phyloP scores from a whole-genome alignment of 257 asterid genomes.

The Hygrophila difformis region DNA sequence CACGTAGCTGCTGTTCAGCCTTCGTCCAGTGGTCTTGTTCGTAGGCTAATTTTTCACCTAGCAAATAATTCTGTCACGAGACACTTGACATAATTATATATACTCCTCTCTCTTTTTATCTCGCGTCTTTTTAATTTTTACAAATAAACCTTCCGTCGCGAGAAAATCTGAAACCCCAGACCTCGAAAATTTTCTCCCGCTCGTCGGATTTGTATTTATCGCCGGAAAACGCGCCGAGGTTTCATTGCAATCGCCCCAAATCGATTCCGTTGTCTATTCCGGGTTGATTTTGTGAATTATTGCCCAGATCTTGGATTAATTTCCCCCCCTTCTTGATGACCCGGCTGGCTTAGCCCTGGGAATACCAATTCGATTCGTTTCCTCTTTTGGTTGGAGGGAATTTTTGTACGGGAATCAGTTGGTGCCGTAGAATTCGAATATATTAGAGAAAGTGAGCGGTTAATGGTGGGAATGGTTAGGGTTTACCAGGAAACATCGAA shows the following conservation, averaged over 20 bases:
- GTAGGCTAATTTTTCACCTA: too few species aligned
- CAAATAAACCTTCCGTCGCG: constrained; percentile 22
- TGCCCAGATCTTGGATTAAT: constrained; percentile 24
- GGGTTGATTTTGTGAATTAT: constrained; percentile 14
- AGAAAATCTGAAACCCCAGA: constrained; percentile 26
- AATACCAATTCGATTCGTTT: constrained; percentile 2
- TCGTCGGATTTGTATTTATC: constrained; percentile 15
- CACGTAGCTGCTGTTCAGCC: too few species aligned
- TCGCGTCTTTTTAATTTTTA: constrained; percentile 12
- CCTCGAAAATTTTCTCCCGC: constrained; percentile 26
- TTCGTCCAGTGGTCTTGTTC: too few species aligned
- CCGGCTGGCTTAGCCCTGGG: constrained; percentile 1
- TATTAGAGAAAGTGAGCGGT: too few species aligned
- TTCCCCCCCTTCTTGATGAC: background rate
- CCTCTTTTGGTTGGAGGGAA: background rate
- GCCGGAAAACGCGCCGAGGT: constrained; percentile 14
- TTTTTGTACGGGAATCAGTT: too few species aligned
- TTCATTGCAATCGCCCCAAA: constrained; percentile 20
- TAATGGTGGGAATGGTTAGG: constrained; percentile 60
- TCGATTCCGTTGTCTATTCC: constrained; percentile 10
- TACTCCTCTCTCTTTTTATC: background rate
- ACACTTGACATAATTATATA: too few species aligned
- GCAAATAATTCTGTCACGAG: too few species aligned
- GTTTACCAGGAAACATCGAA: constrained; percentile 38
- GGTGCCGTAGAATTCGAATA: background rate